These are phyloP conservation scores for Cystobasidiaceae sp. DNA, from an alignment of 1,284 basidiomycete species.

Conservation along the genomic window DNA sequence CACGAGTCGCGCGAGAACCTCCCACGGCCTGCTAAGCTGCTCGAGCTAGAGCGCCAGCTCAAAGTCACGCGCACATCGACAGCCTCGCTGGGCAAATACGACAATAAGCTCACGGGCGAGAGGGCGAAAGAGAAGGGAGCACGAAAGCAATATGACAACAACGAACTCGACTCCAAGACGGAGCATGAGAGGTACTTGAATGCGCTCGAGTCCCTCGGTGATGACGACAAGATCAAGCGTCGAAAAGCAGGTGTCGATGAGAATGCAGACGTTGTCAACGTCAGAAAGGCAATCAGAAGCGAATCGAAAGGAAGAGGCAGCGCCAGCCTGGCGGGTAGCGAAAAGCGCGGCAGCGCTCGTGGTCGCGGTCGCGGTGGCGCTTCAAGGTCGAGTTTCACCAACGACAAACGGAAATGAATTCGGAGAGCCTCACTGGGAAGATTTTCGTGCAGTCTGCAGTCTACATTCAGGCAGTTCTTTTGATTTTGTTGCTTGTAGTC, in stretches of 20 bases:
- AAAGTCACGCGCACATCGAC: slow-evolving; percentile 26
- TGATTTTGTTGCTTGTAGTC: no score
- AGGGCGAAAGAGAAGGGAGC: slow-evolving; percentile 12
- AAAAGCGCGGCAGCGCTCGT: neutral
- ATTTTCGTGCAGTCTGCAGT: no score
- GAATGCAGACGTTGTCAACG: slow-evolving; percentile 18
- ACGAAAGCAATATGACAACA: slow-evolving; percentile 19
- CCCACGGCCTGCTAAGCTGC: slow-evolving; percentile 19
- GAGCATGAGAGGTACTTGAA: slow-evolving; percentile 13
- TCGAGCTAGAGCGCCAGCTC: slow-evolving; percentile 28
- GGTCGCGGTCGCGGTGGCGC: slow-evolving; percentile 4
- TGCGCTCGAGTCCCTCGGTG: slow-evolving; percentile 1
- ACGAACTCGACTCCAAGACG: slow-evolving; percentile 21
- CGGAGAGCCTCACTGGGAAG: no score
- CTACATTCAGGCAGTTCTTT: no score
- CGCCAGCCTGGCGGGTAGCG: slow-evolving; percentile 19
- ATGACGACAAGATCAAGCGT: slow-evolving; percentile 13
- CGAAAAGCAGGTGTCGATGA: slow-evolving; percentile 12
- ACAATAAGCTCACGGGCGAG: slow-evolving; percentile 23
- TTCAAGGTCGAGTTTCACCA: neutral
- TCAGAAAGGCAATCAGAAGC: slow-evolving; percentile 20
- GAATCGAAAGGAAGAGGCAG: slow-evolving; percentile 24
- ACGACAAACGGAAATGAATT: no score
- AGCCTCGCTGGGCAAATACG: slow-evolving; percentile 32
- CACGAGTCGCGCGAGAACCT: slow-evolving; percentile 18